Percentiles rank a stretch among this genome's conserved stretches.
phyloP scores from a whole-genome alignment of 2,329 filamentous ascomycete genomes.

The Zymoseptoria brevis region DNA sequence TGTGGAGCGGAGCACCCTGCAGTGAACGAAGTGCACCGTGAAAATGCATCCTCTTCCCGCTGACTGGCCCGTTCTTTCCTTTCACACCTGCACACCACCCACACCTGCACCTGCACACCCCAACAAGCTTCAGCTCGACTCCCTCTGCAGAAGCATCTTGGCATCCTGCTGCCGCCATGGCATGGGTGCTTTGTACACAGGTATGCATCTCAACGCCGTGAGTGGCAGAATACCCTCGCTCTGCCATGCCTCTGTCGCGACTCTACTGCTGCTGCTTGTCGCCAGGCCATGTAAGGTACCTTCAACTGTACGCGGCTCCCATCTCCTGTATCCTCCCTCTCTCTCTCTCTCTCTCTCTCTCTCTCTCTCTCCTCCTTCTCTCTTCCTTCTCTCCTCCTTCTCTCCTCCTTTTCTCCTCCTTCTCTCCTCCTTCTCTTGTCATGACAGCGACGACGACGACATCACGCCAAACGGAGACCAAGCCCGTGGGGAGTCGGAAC shows the following conservation, averaged over 20 bases:
- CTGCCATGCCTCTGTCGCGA: not conserved
- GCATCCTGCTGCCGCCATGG: not conserved
- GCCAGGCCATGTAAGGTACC: not conserved
- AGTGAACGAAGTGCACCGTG: too few species aligned
- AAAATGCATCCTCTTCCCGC: too few species aligned
- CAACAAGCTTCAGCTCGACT: not conserved
- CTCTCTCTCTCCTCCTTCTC: not conserved
- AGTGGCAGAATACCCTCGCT: not conserved
- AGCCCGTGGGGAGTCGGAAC: not conserved
- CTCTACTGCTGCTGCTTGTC: not conserved
- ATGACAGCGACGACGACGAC: not conserved
- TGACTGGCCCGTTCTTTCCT: too few species aligned
- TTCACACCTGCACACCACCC: too few species aligned
- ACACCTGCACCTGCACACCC: too few species aligned
- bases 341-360: not conserved
- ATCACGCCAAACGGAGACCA: not conserved
- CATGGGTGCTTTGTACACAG: not conserved
- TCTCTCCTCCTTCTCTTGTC: not conserved
- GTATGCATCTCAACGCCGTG: not conserved
- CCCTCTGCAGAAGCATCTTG: not conserved
- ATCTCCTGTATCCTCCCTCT: not conserved
- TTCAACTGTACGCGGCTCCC: not conserved
- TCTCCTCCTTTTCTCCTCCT: not conserved
- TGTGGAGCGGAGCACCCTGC: too few species aligned
- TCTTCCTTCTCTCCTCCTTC: not conserved